Base-by-base conservation (phyloP, 2,329 filamentous ascomycete genomes). In the Trichoderma sp. region DNA sequence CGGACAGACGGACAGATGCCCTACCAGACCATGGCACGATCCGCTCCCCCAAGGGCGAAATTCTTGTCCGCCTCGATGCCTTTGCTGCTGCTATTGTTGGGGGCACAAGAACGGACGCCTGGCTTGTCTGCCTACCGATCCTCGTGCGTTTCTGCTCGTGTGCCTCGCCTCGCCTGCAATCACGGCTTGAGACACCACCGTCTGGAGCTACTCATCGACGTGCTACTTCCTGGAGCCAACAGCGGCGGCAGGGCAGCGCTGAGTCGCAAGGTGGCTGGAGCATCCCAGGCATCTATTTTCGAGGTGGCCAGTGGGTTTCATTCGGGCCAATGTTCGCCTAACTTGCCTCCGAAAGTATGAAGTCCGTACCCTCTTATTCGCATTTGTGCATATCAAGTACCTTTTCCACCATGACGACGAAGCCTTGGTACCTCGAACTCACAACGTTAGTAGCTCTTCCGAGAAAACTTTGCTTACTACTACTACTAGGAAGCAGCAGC, bases 1-100 rank as follows among this genome's bases (percentile, higher is more conserved):
- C 63, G 63, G 63, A 43, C 63, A 54, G 54, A 59, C 43, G 63
- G 63, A 58, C 58, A 54, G 28, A 32, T 59, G 39, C 51, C 63
- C 52, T 26, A 51, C 49, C 39, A 43, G 54, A 21, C n/a, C 52
- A 26, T 28, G 39, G 46, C 46, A 49, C 46, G n/a, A 49, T 66
- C 49, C 46, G 63, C 39, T 59, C 16, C 39, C 32, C 32, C 60
- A 24, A 30, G 32, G 52, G 28, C 8, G 39, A 18, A 18, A 43
- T n/a, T 34, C 28, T 5, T 56, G 52, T 49, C 46, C 51, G 13
- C n/a, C 18, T n/a, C 8, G 49, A 30, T 21, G 18, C 26, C 26
- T n/a, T 18, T 56, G 39, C 24, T 46, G 49, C 8, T 43, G 52
- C n/a, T 65, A 34, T 55, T 65, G 51, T 55, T 65, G 61, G 61